These are phyloP conservation scores for Leptographium galeiforme DNA, from an alignment of 2,329 filamentous ascomycete species.

Conservation along the genomic window DNA sequence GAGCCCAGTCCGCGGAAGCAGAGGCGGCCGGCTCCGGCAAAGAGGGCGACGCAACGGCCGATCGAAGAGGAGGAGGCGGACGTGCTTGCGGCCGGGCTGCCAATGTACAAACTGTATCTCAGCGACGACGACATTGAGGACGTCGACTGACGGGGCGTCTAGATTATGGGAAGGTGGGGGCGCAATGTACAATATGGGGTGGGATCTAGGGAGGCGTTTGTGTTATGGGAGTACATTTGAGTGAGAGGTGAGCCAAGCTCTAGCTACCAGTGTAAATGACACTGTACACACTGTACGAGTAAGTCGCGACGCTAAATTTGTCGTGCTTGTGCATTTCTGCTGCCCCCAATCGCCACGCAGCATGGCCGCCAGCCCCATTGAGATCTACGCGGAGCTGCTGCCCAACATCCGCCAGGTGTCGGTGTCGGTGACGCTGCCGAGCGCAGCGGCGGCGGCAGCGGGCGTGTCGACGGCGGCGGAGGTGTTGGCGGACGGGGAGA, in stretches of 20 bases:
- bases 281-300: neutral
- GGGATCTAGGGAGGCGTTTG: too few relatives aligned
- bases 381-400: constrained; percentile 51
- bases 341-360: neutral
- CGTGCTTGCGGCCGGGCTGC: constrained; percentile 21
- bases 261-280: neutral
- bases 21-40: neutral
- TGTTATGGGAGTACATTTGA: too few relatives aligned
- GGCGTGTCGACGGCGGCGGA: constrained; percentile 28
- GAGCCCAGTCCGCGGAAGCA: constrained; percentile 34
- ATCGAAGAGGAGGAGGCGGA: constrained; percentile 15
- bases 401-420: constrained; percentile 52
- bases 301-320: neutral
- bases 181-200: too few relatives aligned
- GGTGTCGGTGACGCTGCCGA: constrained; percentile 37
- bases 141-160: constrained; percentile 17
- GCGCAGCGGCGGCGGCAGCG: constrained; percentile 15
- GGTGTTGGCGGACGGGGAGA: constrained; percentile 30
- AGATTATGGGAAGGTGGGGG: too few relatives aligned
- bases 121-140: constrained; percentile 83
- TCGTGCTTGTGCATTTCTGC: neutral
- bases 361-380: constrained; percentile 1
- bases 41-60: constrained; percentile 16
- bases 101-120: constrained; percentile 54
- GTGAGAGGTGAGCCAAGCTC: too few relatives aligned